phyloP scores from a whole-genome alignment of 768 basidiomycete genomes.

The Russula dissimulans region DNA sequence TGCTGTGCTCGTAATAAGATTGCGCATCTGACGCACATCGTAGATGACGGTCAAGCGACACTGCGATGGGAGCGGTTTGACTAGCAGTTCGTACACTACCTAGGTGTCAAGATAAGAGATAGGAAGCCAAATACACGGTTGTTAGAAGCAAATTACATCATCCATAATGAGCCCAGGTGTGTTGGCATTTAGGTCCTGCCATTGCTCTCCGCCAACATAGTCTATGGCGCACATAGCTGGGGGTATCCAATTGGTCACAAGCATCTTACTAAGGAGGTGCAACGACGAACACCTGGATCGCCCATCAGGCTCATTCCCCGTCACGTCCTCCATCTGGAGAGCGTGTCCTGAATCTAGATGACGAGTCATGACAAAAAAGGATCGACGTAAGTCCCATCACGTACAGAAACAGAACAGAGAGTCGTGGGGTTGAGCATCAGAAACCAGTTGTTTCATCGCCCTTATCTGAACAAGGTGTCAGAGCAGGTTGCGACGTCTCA shows the following conservation, averaged over 20 bases:
- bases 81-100: not conserved
- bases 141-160: not conserved
- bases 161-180: not conserved
- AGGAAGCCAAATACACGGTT: no score
- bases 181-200: not conserved
- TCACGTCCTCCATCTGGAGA: not conserved
- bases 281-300: not conserved
- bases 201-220: not conserved
- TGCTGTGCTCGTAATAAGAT: not conserved
- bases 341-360: conserved; percentile 1
- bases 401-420: not conserved
- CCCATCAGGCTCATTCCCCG: not conserved
- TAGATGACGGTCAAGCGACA: conserved; percentile 8
- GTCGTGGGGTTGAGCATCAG: not conserved
- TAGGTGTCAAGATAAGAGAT: not conserved
- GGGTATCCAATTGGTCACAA: not conserved
- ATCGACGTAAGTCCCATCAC: not conserved
- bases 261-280: not conserved
- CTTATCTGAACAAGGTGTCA: not conserved
- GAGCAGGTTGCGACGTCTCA: not conserved
- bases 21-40: not conserved
- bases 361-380: not conserved
- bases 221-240: not conserved
- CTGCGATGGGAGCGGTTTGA: not conserved
- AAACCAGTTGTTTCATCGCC: not conserved